These are phyloP conservation scores for Ophiobolus disseminans DNA, from an alignment of 2,329 filamentous ascomycete genomes.

Conservation along the genomic window DNA sequence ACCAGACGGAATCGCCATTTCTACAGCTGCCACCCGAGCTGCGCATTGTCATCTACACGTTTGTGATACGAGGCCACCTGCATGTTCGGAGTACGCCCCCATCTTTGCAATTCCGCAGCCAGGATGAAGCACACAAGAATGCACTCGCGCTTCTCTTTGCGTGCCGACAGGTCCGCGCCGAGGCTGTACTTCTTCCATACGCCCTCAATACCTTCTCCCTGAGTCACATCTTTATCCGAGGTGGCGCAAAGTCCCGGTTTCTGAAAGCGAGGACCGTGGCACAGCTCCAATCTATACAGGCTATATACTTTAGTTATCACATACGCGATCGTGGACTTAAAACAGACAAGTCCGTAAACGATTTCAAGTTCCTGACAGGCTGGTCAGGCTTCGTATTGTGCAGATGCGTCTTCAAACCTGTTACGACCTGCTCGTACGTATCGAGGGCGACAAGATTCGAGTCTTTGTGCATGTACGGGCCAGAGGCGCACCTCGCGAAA, in stretches of 20 bases:
- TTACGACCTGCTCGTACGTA: too few species aligned
- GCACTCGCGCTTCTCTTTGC: neutral
- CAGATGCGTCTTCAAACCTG: too few species aligned
- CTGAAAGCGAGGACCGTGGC: neutral
- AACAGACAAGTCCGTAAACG: too few species aligned
- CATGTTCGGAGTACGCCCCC: too few species aligned
- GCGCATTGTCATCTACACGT: neutral
- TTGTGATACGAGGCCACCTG: too few species aligned
- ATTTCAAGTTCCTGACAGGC: too few species aligned
- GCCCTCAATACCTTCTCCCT: constrained; percentile 11
- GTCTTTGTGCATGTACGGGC: too few species aligned
- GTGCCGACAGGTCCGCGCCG: neutral
- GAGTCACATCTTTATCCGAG: neutral
- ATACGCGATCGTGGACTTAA: too few species aligned
- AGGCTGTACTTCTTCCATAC: neutral
- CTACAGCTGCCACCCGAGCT: neutral
- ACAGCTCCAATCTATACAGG: neutral
- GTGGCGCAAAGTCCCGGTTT: neutral
- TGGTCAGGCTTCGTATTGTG: too few species aligned
- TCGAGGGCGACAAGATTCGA: too few species aligned
- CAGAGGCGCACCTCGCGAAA: too few species aligned
- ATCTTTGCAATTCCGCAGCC: neutral
- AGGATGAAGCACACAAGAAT: neutral
- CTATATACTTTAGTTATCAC: neutral
- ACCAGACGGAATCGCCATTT: neutral